phyloP scores from a whole-genome alignment of 148 eudicot genomes.

The Nyssa sinensis region DNA sequence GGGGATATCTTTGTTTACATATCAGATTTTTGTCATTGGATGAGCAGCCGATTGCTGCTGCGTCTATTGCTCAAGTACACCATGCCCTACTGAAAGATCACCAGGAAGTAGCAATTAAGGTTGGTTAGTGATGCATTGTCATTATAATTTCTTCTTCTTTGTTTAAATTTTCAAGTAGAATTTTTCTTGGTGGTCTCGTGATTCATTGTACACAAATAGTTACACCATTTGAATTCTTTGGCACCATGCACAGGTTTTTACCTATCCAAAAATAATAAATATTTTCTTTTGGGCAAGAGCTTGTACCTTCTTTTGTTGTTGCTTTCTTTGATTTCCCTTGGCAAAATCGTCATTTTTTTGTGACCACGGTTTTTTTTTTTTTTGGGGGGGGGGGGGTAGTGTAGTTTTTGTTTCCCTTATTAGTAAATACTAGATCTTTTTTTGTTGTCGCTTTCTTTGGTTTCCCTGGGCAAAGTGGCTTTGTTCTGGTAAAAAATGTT shows the following conservation, averaged over 20 bases:
- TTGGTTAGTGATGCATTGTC: constrained; percentile 17
- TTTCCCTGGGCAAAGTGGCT: too few species aligned
- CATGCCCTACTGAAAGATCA: constrained; percentile 61
- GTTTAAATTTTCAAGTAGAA: not conserved
- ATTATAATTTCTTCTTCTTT: not conserved
- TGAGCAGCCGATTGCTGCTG: constrained; percentile 91
- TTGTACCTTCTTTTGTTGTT: not conserved
- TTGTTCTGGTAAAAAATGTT: too few species aligned
- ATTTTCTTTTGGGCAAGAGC: not conserved
- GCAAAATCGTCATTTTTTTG: not conserved
- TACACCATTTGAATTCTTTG: not conserved
- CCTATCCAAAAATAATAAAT: too few species aligned
- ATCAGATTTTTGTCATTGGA: constrained; percentile 75
- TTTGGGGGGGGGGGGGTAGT: too few species aligned
- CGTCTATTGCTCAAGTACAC: constrained; percentile 98
- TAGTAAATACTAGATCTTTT: too few species aligned
- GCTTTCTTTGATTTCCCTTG: not conserved
- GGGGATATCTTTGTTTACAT: constrained; percentile 18
- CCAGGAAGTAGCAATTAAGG: constrained; percentile 94
- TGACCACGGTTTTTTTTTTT: not conserved
- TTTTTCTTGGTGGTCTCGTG: not conserved
- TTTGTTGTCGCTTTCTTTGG: too few species aligned
- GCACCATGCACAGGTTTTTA: not conserved
- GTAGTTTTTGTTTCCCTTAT: too few species aligned
- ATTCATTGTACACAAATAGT: not conserved